A percentile compares a stretch with the other conserved stretches of the same genome.
Conservation (phyloP, 352 stramenopile species). For the Pythium guiyangense region DNA sequence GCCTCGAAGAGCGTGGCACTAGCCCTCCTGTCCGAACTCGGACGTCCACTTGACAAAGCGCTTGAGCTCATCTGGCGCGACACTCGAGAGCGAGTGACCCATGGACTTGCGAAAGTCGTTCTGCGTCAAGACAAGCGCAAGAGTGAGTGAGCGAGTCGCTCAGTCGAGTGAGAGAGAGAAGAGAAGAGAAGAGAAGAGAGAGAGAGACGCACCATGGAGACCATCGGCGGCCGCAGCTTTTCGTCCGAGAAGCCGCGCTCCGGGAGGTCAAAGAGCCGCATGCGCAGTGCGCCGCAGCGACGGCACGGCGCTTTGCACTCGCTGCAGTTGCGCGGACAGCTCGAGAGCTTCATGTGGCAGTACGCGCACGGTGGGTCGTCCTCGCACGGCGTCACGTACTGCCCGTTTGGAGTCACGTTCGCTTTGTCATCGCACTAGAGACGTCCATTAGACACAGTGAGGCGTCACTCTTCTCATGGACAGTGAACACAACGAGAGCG, state of each 20-base stretch:
- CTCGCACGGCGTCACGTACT: constrained; percentile 77
- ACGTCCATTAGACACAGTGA: neutral
- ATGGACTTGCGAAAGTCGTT: constrained; percentile 96
- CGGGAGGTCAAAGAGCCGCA: constrained; percentile 83
- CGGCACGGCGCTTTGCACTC: constrained; percentile 70
- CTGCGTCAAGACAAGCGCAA: constrained; percentile 24
- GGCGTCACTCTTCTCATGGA: neutral
- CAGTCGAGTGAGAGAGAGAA: neutral
- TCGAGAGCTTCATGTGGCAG: constrained; percentile 88
- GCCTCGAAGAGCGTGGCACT: no score
- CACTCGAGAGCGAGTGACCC: constrained; percentile 91
- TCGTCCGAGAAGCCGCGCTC: constrained; percentile 80
- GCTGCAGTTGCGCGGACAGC: constrained; percentile 47
- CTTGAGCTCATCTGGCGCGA: constrained; percentile 96
- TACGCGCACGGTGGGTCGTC: constrained; percentile 83
- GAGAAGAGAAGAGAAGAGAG: no score
- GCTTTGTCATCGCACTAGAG: constrained; percentile 78
- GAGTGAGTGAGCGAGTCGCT: no score
- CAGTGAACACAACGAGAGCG: no score
- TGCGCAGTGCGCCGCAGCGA: constrained; percentile 71
- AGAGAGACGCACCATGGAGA: constrained; percentile 81
- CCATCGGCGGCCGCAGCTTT: constrained; percentile 82
- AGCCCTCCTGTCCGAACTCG: constrained; percentile 99
- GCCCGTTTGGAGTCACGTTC: constrained; percentile 43
- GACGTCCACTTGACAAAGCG: constrained; percentile 98